Percentiles rank a stretch among this genome's conserved stretches.
These are phyloP conservation scores for Phalaenopsis aphrodite DNA, from an alignment of 106 monocot species.

Conservation along the genomic window DNA sequence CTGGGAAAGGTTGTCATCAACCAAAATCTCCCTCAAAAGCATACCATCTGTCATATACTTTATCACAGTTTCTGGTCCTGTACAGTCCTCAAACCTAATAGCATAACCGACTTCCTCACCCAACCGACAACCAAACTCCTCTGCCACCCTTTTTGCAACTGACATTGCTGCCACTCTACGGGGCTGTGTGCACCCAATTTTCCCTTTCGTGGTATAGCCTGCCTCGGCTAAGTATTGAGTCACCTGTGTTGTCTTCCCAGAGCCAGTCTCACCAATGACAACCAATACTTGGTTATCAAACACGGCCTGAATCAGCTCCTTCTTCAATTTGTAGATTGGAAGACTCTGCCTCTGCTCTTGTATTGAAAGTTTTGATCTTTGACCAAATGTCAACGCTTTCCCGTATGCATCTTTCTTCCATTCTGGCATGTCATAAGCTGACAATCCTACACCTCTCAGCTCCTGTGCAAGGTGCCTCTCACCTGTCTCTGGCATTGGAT, in stretches of 20 bases:
- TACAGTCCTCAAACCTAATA: conserved; percentile 95
- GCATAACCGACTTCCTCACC: conserved; percentile 98
- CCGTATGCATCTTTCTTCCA: conserved; percentile 99
- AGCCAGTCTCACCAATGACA: conserved; percentile 95
- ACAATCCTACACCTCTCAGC: conserved; percentile 84
- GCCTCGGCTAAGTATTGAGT: conserved; percentile 94
- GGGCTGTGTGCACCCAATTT: conserved; percentile 96
- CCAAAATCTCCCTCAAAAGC: conserved; percentile 81
- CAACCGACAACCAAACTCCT: conserved; percentile 87
- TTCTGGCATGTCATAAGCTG: conserved; percentile 97
- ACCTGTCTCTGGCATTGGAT: conserved; percentile 96
- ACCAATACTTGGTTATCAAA: conserved; percentile 88
- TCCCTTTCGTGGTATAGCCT: conserved; percentile 81
- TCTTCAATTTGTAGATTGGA: conserved; percentile 90
- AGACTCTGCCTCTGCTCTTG: conserved; percentile 94
- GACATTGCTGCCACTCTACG: conserved; percentile 95
- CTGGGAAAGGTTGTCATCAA: conserved; percentile 86
- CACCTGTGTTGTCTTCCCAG: conserved; percentile 94
- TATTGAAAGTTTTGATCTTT: conserved; percentile 84
- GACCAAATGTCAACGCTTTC: conserved; percentile 90
- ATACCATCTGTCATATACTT: conserved; percentile 99
- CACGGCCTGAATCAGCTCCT: conserved; percentile 88
- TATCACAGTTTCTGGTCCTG: conserved; percentile 87
- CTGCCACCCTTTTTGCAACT: conserved; percentile 97
- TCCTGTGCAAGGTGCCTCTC: conserved; percentile 96